These are phyloP conservation scores for Saccharomyces hybrid DNA, from an alignment of 1,139 yeast genomes.

Conservation along the genomic window DNA sequence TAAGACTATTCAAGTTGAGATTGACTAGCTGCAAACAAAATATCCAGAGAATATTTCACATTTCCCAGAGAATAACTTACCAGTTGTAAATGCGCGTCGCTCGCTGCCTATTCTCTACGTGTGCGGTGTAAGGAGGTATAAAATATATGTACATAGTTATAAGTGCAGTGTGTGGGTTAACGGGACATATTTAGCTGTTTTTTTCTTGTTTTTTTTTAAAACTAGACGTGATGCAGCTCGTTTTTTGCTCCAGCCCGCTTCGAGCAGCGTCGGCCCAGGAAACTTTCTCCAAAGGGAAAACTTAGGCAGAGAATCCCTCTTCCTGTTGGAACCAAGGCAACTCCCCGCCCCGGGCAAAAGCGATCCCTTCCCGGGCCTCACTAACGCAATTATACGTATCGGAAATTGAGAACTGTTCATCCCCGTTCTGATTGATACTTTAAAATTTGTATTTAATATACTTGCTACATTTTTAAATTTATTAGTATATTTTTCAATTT, in stretches of 20 bases:
- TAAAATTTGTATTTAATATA: background rate
- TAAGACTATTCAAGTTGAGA: background rate
- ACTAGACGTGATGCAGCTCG: background rate
- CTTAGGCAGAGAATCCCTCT: background rate
- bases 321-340: background rate
- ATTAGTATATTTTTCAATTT: background rate
- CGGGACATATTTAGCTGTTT: background rate
- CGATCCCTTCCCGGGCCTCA: background rate
- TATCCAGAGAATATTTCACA: background rate
- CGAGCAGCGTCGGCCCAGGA: background rate
- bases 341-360: background rate
- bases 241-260: background rate
- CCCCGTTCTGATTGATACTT: background rate
- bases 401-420: background rate
- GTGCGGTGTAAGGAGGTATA: background rate
- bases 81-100: background rate
- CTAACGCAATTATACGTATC: background rate
- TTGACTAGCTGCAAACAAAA: background rate
- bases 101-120: background rate
- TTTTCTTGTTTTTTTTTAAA: background rate
- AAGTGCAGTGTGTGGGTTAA: background rate
- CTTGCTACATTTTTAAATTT: background rate
- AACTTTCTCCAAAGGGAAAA: background rate
- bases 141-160: background rate
- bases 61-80: background rate